Percentiles rank a stretch among this genome's conserved stretches.
Conservation (phyloP, 1,284 basidiomycete genomes). For the Ganoderma lucidum region DNA sequence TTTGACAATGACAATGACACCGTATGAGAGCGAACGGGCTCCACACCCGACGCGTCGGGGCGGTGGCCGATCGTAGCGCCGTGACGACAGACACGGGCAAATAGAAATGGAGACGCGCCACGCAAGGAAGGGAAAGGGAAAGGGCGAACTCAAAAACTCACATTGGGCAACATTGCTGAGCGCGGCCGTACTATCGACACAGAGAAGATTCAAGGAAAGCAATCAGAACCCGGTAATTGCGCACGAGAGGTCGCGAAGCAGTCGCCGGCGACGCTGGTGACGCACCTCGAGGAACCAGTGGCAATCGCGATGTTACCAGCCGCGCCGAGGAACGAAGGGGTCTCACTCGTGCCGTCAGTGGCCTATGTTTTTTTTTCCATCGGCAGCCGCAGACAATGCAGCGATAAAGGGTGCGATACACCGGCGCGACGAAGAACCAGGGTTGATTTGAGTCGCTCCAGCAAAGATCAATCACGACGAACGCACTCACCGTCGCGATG, state of each 20-base stretch:
- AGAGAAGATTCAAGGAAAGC: not conserved
- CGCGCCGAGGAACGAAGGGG: conserved; percentile 21
- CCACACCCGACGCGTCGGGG: not conserved
- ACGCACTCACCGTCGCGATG: conserved; percentile 22
- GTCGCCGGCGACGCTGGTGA: not conserved
- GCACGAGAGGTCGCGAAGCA: conserved; percentile 1
- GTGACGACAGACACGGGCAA: not conserved
- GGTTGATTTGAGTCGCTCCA: not conserved
- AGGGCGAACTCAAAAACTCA: conserved; percentile 17
- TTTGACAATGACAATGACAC: not conserved
- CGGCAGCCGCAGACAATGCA: not conserved
- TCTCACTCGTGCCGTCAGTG: not conserved
- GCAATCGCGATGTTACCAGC: conserved; percentile 23
- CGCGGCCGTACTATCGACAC: conserved; percentile 17
- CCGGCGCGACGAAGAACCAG: not conserved
- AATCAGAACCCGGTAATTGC: not conserved
- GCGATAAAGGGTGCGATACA: not conserved
- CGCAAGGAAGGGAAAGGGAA: not conserved
- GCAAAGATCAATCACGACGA: not conserved
- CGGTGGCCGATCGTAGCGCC: not conserved
- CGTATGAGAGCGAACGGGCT: not conserved
- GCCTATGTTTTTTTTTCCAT: not conserved
- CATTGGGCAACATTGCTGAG: conserved; percentile 20
- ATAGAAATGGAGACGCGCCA: not conserved
- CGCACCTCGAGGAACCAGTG: conserved; percentile 26